phyloP scores from a whole-genome alignment of 176 grass and related monocot species.

The Triticum timopheevii region DNA sequence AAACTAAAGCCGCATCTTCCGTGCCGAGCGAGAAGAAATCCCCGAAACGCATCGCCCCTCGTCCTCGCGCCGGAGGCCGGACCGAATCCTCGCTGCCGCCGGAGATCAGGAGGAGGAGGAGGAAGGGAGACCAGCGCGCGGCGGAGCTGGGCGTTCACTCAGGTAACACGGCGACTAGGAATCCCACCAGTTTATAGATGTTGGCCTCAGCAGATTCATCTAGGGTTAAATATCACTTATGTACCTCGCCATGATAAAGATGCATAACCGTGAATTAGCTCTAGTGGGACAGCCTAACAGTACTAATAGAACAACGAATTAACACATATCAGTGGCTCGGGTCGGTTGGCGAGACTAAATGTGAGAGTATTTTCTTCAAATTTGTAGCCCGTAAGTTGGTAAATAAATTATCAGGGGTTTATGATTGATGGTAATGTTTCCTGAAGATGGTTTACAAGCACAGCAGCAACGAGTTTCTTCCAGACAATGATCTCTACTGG shows the following conservation, averaged over 20 bases:
- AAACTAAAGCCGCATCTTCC: no score
- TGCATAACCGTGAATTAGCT: background rate
- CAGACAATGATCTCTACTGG: background rate
- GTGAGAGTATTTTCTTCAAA: background rate
- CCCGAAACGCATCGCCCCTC: no score
- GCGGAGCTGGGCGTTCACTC: background rate
- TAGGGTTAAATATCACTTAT: background rate
- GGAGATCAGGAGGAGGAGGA: background rate
- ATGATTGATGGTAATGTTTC: background rate
- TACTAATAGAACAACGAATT: background rate
- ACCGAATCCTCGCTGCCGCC: background rate
- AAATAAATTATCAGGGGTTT: background rate
- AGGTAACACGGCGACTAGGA: background rate
- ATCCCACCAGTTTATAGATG: background rate
- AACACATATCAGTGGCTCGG: background rate
- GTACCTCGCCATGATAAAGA: background rate
- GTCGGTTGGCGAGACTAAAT: background rate
- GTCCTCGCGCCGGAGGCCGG: no score
- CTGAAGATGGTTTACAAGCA: background rate
- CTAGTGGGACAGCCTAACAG: background rate
- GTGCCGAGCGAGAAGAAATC: no score
- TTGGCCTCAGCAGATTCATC: background rate
- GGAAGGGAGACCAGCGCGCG: background rate
- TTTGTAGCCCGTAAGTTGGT: background rate
- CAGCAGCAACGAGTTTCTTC: background rate